Evolutionary conservation across 805 yeast genomes (phyloP).

Genomic region (Schwanniomyces polymorphus): DNA sequence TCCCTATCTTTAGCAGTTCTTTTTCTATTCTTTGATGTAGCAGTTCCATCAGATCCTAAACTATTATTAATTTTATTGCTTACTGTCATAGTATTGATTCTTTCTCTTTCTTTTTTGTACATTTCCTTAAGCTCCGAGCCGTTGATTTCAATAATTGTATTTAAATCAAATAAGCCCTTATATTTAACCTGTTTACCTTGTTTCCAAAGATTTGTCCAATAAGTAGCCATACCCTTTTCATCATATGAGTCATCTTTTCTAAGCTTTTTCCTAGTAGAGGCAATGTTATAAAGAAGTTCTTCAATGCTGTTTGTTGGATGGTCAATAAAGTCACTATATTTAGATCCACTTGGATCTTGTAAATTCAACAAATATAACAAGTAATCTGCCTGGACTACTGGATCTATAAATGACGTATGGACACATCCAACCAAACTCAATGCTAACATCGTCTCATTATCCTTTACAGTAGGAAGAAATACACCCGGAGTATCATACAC

Average conservation of each 20-base stretch:
- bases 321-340: constrained; percentile 46
- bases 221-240: constrained; percentile 61
- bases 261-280: constrained; percentile 36
- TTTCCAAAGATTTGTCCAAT: constrained; percentile 62
- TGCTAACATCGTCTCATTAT: constrained; percentile 69
- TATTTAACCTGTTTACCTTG: constrained; percentile 46
- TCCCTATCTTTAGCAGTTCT: constrained; percentile 47
- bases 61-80: constrained; percentile 28
- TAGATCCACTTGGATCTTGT: constrained; percentile 48
- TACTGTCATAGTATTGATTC: constrained; percentile 28
- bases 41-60: constrained; percentile 42
- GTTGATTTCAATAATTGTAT: constrained; percentile 29
- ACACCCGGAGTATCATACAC: constrained; percentile 94
- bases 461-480: constrained; percentile 70
- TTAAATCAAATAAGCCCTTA: constrained; percentile 35
- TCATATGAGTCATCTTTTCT: constrained; percentile 42
- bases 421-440: constrained; percentile 77
- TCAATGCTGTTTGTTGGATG: constrained; percentile 74
- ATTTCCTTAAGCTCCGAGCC: constrained; percentile 21
- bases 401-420: constrained; percentile 68
- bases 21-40: constrained; percentile 31
- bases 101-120: constrained; percentile 25
- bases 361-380: constrained; percentile 71
- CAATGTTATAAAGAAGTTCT: constrained; percentile 51
- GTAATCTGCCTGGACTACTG: constrained; percentile 84